Base-by-base conservation (phyloP, 2,329 filamentous ascomycete species). In the Fusarium sp. region DNA sequence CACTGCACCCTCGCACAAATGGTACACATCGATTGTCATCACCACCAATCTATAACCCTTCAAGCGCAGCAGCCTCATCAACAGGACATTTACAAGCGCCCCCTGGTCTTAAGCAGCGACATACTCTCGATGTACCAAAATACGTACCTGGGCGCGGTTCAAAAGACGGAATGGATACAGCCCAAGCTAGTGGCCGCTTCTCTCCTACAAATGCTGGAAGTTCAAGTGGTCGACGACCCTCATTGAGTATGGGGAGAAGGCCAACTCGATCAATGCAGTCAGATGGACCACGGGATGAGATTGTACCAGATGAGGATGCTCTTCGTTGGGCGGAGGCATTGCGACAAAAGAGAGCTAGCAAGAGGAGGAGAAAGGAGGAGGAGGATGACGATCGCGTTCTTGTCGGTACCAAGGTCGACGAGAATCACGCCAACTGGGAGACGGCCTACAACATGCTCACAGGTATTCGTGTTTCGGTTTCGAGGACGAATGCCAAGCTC, bases 381-480 rank as follows among this genome's bases (percentile, higher is more conserved):
- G 92, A 98, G 77, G 95, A 98, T 75, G 96, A 98, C 70, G 96
- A 98, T 78, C 91, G 95, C 71, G 96, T 99, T 15, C 89, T 98
- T 38, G 95, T 99, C 24, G 96, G 96, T 68, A 99, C 94, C 66
- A 98, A 98, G 85, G 96, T 99, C 59, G 96, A 99, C 81, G 95
- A 98, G 85, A 93, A 94, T 79, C 96, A 99, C 82, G 93, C 94
- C 76, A 98, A 98, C 83, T 99, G 94, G 92, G 95, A 97, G 50
- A 98, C 95, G 5, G 96, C 96, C 67, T 99, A 99, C 86, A 99
- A 99, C 84, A 99, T 99, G 96, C 89, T 99, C 85, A 99, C 96
- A 44, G 96, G 96, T 73, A 99, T 99, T 81, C 95, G 96, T 63
- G 98, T 98, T 78, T 95, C 94, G 48, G 96, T 99, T 32, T 98